Percentiles rank a stretch among this genome's conserved stretches.
phyloP scores from a whole-genome alignment of 2,329 filamentous ascomycete genomes.

The Orbilia blumenaviensis region DNA sequence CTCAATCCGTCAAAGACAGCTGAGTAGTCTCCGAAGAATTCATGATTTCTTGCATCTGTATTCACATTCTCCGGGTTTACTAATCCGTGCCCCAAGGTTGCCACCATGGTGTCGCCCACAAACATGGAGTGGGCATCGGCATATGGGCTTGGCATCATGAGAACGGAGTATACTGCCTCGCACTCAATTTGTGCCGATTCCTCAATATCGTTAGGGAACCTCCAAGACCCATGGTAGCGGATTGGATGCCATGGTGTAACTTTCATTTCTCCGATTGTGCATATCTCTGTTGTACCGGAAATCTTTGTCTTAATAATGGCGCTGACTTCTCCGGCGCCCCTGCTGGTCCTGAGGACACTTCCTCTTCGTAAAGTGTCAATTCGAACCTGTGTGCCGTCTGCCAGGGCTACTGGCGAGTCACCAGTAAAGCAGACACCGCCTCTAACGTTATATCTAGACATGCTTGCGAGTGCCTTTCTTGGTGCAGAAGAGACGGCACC shows the following conservation, averaged over 20 bases:
- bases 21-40: constrained; percentile 67
- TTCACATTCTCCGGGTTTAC: constrained; percentile 47
- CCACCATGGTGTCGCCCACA: constrained; percentile 64
- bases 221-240: constrained; percentile 62
- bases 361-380: constrained; percentile 65
- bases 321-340: constrained; percentile 65
- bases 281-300: constrained; percentile 61
- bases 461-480: constrained; percentile 56
- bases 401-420: constrained; percentile 64
- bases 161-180: constrained; percentile 68
- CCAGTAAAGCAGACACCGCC: constrained; percentile 67
- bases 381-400: constrained; percentile 61
- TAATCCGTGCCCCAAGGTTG: constrained; percentile 70
- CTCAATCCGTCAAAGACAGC: constrained; percentile 62
- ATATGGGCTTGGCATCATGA: constrained; percentile 65
- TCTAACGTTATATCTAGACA: constrained; percentile 64
- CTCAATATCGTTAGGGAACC: constrained; percentile 63
- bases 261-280: constrained; percentile 64
- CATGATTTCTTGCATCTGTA: constrained; percentile 64
- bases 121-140: constrained; percentile 66
- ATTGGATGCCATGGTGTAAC: constrained; percentile 72
- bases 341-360: constrained; percentile 65
- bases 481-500: neutral
- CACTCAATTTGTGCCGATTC: constrained; percentile 61
- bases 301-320: constrained; percentile 67